phyloP scores from a whole-genome alignment of 1,139 yeast genomes.

The Scheffersomyces titani region DNA sequence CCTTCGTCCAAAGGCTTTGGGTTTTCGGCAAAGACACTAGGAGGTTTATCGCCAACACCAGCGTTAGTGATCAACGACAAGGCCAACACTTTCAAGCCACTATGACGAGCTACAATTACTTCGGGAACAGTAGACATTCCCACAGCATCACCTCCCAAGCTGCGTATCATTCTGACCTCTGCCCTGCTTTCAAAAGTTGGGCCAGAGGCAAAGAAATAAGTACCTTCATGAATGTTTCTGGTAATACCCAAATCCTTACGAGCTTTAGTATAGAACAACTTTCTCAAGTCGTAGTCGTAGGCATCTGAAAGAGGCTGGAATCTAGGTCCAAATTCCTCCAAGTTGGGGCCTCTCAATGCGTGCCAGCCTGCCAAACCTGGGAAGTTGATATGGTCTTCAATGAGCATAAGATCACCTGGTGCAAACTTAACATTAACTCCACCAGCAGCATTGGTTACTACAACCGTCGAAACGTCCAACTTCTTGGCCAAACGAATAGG shows the following conservation, averaged over 20 bases:
- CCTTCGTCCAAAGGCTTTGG: constrained; percentile 64
- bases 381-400: constrained; percentile 83
- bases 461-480: constrained; percentile 59
- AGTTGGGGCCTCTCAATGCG: constrained; percentile 86
- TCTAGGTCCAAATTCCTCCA: constrained; percentile 78
- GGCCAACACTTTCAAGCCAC: constrained; percentile 80
- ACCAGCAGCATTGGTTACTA: constrained; percentile 96
- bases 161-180: constrained; percentile 74
- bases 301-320: constrained; percentile 90
- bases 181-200: constrained; percentile 95
- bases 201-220: constrained; percentile 83
- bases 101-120: constrained; percentile 88
- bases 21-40: constrained; percentile 63
- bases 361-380: constrained; percentile 91
- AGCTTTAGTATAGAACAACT: constrained; percentile 55
- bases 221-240: constrained; percentile 81
- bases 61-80: constrained; percentile 84
- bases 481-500: constrained; percentile 77
- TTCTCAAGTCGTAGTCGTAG: constrained; percentile 73
- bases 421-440: constrained; percentile 66
- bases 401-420: constrained; percentile 90
- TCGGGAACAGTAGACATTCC: constrained; percentile 99
- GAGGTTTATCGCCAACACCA: constrained; percentile 74
- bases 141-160: constrained; percentile 88
- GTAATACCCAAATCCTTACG: constrained; percentile 48